phyloP scores from a whole-genome alignment of 2,329 filamentous ascomycete species.

The Aspergillus pseudotamarii region DNA sequence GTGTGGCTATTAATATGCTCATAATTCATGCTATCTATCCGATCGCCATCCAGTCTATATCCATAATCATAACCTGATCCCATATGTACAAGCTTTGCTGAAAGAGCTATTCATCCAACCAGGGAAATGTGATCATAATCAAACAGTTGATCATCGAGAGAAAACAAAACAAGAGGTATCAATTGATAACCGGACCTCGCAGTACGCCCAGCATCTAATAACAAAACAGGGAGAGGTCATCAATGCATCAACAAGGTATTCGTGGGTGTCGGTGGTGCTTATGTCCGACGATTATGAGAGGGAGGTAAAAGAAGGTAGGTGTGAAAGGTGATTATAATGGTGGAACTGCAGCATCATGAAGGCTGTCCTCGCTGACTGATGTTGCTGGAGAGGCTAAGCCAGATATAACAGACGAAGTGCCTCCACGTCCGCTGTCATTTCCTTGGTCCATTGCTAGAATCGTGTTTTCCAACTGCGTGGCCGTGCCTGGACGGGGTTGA shows the following conservation, averaged over 20 bases:
- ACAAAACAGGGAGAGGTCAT: slow-evolving; percentile 5
- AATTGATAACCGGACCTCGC: background rate
- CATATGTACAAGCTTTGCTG: slow-evolving; percentile 3
- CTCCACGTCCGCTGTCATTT: slow-evolving; percentile 20
- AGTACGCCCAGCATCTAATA: slow-evolving; percentile 3
- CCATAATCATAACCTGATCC: slow-evolving; percentile 3
- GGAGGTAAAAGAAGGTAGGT: background rate
- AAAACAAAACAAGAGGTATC: slow-evolving; percentile 4
- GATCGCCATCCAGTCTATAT: slow-evolving; percentile 5
- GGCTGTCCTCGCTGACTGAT: slow-evolving; percentile 36
- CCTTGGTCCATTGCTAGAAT: slow-evolving; percentile 27
- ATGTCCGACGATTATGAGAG: background rate
- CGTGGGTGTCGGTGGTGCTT: background rate
- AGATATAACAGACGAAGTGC: slow-evolving; percentile 41
- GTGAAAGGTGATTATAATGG: slow-evolving; percentile 9
- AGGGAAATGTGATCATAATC: slow-evolving; percentile 6
- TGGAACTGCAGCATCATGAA: slow-evolving; percentile 25
- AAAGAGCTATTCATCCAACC: background rate
- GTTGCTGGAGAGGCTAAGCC: slow-evolving; percentile 42
- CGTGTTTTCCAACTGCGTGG: slow-evolving; percentile 27
- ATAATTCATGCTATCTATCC: slow-evolving; percentile 7
- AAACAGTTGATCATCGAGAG: background rate
- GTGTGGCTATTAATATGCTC: background rate
- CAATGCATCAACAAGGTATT: slow-evolving; percentile 3
- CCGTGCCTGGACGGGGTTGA: slow-evolving; percentile 20